Conservation (phyloP, 2,329 filamentous ascomycete genomes). For the Epichloe gansuensis region DNA sequence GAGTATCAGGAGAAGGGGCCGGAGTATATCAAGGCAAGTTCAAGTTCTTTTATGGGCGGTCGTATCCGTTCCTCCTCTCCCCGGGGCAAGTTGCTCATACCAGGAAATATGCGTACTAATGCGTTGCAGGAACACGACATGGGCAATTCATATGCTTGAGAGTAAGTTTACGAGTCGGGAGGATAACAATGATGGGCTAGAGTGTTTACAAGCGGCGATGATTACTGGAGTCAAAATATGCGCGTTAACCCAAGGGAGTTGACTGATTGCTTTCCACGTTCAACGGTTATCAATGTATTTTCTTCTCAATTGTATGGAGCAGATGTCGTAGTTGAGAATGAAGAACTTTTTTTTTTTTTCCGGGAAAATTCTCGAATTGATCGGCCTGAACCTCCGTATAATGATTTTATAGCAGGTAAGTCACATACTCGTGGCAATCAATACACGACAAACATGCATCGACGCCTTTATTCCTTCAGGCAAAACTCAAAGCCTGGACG, state of each 20-base stretch:
- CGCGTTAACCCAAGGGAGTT: background rate
- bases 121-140: conserved; percentile 48
- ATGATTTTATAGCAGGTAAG: too few species aligned
- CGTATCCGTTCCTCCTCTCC: background rate
- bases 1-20: conserved; percentile 88
- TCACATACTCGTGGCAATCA: too few species aligned
- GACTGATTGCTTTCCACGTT: background rate
- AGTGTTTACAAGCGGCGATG: background rate
- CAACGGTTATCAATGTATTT: too few species aligned
- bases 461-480: background rate
- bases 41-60: conserved; percentile 19
- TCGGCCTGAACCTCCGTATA: too few species aligned
- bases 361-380: too few species aligned
- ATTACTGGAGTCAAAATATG: background rate
- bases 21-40: conserved; percentile 76
- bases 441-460: too few species aligned
- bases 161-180: background rate
- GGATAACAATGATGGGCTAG: background rate
- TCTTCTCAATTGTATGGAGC: background rate
- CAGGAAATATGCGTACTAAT: background rate
- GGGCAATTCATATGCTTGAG: conserved; percentile 46
- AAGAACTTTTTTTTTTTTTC: too few species aligned
- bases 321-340: background rate
- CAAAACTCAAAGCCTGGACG: background rate
- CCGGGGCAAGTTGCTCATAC: too few species aligned